Conservation (phyloP, 225 moss, liverwort and hornwort species). For the Straminergon stramineum region DNA sequence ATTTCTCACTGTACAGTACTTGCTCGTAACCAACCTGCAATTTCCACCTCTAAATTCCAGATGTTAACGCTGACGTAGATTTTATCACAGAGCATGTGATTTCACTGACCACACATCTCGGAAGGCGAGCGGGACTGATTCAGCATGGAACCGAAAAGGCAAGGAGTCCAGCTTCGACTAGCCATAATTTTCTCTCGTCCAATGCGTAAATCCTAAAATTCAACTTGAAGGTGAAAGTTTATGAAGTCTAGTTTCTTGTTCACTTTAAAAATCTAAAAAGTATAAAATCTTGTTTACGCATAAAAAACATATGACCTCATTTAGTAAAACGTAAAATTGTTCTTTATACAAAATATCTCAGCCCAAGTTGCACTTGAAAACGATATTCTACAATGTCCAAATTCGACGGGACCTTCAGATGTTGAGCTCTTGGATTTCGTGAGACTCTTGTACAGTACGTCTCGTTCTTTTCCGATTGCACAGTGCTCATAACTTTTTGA, state of each 20-base stretch:
- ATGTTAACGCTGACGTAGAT: not conserved
- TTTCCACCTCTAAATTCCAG: not conserved
- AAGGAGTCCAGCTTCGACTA: not conserved
- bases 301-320: not conserved
- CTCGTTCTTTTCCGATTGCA: not conserved
- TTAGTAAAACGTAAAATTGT: not conserved
- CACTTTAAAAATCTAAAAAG: too few relatives aligned
- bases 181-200: not conserved
- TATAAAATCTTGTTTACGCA: not conserved
- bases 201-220: not conserved
- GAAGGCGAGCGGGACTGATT: not conserved
- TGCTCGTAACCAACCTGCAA: not conserved
- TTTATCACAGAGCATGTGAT: not conserved
- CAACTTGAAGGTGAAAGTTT: not conserved
- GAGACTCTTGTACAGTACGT: not conserved
- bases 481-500: not conserved
- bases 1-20: not conserved
- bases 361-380: not conserved
- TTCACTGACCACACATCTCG: not conserved
- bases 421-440: not conserved
- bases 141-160: not conserved
- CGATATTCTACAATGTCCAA: not conserved
- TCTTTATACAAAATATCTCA: not conserved
- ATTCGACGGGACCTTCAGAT: not conserved
- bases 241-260: not conserved